A percentile compares a stretch with the other conserved stretches of the same genome.
These are phyloP conservation scores for Eucommia ulmoides DNA, from an alignment of 257 asterid genomes.

Conservation along the genomic window DNA sequence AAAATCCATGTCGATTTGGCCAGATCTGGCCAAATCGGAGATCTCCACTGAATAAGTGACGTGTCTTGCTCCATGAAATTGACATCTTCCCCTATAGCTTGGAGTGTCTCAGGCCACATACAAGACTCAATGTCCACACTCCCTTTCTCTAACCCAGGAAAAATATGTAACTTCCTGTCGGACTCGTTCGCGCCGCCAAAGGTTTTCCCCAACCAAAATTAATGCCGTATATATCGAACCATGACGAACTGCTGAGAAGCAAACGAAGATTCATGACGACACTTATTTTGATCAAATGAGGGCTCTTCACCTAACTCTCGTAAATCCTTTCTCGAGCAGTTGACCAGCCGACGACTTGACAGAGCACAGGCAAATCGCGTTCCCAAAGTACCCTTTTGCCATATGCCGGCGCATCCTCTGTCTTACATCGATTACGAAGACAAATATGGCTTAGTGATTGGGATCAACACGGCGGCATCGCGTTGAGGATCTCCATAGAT, in stretches of 20 bases:
- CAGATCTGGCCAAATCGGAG: too few species aligned
- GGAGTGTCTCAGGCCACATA: slow-evolving; percentile 15
- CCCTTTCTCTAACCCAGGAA: slow-evolving; percentile 23
- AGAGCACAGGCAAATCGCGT: slow-evolving; percentile 15
- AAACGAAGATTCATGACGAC: slow-evolving; percentile 4
- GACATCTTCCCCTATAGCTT: slow-evolving; percentile 19
- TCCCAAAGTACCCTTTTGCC: slow-evolving; percentile 33
- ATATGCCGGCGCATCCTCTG: slow-evolving; percentile 27
- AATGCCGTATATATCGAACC: slow-evolving; percentile 25
- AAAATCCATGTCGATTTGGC: too few species aligned
- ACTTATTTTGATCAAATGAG: slow-evolving; percentile 8
- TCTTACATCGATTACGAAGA: slow-evolving; percentile 18
- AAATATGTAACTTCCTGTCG: slow-evolving; percentile 32
- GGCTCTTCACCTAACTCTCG: slow-evolving; percentile 20
- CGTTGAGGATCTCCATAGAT: slow-evolving; percentile 26
- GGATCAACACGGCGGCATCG: slow-evolving; percentile 9
- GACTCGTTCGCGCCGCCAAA: slow-evolving; percentile 19
- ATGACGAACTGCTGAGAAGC: slow-evolving; percentile 28
- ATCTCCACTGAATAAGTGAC: too few species aligned
- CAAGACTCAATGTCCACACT: slow-evolving; percentile 44
- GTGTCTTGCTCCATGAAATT: slow-evolving; percentile 47
- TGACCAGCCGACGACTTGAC: slow-evolving; percentile 12
- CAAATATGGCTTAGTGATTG: slow-evolving; percentile 7
- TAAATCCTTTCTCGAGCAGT: slow-evolving; percentile 12
- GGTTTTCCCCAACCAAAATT: slow-evolving; percentile 45